phyloP scores from a whole-genome alignment of 495 filamentous ascomycete genomes.

The Hypoxylon crocopeplum region DNA sequence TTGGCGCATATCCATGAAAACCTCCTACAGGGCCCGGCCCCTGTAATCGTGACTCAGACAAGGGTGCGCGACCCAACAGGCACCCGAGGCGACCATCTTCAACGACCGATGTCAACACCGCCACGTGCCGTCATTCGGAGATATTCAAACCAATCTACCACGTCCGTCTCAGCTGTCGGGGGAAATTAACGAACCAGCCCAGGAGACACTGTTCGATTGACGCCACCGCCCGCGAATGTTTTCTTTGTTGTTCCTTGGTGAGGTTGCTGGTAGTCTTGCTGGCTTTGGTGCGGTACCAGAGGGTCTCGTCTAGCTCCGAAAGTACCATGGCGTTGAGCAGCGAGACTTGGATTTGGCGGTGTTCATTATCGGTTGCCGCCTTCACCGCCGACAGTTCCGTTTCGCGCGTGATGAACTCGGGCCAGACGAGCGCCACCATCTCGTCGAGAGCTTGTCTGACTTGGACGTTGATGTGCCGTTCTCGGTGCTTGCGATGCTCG shows the following conservation, averaged over 20 bases:
- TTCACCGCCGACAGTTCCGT: constrained; percentile 22
- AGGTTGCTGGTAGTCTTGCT: constrained; percentile 14
- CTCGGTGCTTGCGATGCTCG: constrained; percentile 26
- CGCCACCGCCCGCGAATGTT: constrained; percentile 19
- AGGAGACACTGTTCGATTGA: constrained; percentile 30
- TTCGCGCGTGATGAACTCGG: constrained; percentile 38
- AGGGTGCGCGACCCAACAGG: too few relatives aligned
- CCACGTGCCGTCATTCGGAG: too few relatives aligned
- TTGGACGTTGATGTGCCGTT: constrained; percentile 21
- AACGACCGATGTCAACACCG: too few relatives aligned
- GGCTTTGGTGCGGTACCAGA: constrained; percentile 34
- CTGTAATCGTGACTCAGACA: too few relatives aligned
- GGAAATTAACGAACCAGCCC: constrained; percentile 26
- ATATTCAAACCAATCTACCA: constrained; percentile 28
- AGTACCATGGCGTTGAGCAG: constrained; percentile 36
- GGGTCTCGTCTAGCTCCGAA: constrained; percentile 35
- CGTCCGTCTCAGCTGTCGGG: constrained; percentile 25
- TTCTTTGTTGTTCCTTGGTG: constrained; percentile 23
- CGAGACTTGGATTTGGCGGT: constrained; percentile 26
- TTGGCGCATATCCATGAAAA: too few relatives aligned
- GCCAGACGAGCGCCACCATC: constrained; percentile 24
- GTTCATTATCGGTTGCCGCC: constrained; percentile 24
- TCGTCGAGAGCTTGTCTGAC: constrained; percentile 19
- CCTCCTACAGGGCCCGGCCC: too few relatives aligned
- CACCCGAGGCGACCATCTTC: too few relatives aligned